Evolutionary conservation across 371 early-diverging fungal species (phyloP).

Genomic region (Syncephalis fuscata): DNA sequence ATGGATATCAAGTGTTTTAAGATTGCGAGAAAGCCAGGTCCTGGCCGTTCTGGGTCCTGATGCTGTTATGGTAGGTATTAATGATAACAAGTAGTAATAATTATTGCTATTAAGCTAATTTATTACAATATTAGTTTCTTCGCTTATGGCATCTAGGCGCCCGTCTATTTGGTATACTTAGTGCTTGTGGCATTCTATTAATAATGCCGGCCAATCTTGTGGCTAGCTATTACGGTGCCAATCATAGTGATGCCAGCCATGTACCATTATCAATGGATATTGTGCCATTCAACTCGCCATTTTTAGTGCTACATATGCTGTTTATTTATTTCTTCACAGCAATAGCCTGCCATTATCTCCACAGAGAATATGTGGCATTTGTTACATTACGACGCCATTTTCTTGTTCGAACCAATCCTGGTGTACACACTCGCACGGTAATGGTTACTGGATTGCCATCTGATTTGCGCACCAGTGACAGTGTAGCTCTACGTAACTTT

Average conservation of each 20-base stretch:
- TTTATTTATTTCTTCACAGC: conserved; percentile 31
- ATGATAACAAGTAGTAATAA: not conserved
- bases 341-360: conserved; percentile 26
- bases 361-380: conserved; percentile 27
- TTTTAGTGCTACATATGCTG: conserved; percentile 23
- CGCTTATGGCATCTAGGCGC: not conserved
- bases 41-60: not conserved
- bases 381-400: conserved; percentile 24
- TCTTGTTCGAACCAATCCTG: conserved; percentile 18
- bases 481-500: conserved; percentile 18
- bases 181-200: no score
- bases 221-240: no score
- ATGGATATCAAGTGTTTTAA: not conserved
- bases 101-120: no score
- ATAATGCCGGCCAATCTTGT: no score
- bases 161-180: not conserved
- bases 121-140: not conserved
- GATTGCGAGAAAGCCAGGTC: not conserved
- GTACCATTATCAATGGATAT: no score
- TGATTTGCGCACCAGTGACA: conserved; percentile 19
- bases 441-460: conserved; percentile 27
- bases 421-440: conserved; percentile 23
- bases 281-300: not conserved
- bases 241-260: no score
- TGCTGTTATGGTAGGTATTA: not conserved